Percentiles rank a stretch among this genome's conserved stretches.
phyloP scores from a whole-genome alignment of 2,329 filamentous ascomycete genomes.

The Cladophialophora exuberans region DNA sequence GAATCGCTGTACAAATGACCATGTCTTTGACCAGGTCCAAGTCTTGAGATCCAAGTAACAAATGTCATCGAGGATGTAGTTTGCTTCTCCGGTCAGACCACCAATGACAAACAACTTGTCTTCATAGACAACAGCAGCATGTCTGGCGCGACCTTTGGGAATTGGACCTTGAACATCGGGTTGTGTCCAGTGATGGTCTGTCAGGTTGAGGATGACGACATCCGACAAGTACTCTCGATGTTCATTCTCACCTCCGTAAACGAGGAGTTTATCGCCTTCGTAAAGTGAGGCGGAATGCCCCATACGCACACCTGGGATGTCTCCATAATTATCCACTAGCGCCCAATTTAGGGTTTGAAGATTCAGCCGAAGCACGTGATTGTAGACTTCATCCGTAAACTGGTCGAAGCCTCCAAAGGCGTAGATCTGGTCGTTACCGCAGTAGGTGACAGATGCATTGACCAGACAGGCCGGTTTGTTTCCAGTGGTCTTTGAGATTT shows the following conservation, averaged over 20 bases:
- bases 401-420: constrained; percentile 98
- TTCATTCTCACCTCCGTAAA: constrained; percentile 98
- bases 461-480: constrained; percentile 91
- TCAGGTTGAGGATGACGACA: constrained; percentile 92
- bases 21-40: constrained; percentile 94
- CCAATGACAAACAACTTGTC: constrained; percentile 96
- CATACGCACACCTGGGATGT: constrained; percentile 43
- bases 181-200: constrained; percentile 93
- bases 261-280: constrained; percentile 90
- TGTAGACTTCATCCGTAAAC: constrained; percentile 98
- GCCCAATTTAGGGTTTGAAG: constrained; percentile 89
- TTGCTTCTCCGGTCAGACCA: constrained; percentile 92
- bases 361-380: constrained; percentile 90
- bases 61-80: constrained; percentile 90
- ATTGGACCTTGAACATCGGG: constrained; percentile 82
- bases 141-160: constrained; percentile 86
- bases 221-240: constrained; percentile 94
- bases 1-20: constrained; percentile 93
- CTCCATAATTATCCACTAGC: constrained; percentile 89
- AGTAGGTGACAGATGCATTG: constrained; percentile 98
- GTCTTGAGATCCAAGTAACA: constrained; percentile 97
- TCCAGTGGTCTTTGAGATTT: constrained; percentile 76
- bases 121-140: constrained; percentile 91
- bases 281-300: constrained; percentile 94
- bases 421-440: constrained; percentile 95